Conservation (phyloP, 805 yeast species). For the Saccharomycopsis vini region DNA sequence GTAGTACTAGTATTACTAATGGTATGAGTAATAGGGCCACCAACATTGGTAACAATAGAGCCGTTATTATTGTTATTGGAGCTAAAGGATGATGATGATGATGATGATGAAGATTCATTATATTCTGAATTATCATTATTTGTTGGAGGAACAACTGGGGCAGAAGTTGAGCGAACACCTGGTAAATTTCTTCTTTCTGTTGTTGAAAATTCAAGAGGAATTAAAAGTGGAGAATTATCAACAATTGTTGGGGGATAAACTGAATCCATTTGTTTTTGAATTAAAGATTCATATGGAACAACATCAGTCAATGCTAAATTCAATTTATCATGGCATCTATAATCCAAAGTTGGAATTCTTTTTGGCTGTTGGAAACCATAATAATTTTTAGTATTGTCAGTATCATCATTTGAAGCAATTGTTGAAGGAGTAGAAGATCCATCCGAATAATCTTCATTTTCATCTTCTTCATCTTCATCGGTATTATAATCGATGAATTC, state of each 20-base stretch:
- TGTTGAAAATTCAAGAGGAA: no score
- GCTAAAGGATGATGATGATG: neutral
- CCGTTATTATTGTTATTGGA: neutral
- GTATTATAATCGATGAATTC: slow-evolving; percentile 3
- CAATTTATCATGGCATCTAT: neutral
- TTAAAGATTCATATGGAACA: no score
- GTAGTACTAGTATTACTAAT: no score
- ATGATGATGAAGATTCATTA: neutral
- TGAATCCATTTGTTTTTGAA: no score
- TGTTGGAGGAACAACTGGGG: no score
- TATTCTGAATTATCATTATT: neutral
- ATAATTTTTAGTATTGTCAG: no score
- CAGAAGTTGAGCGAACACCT: no score
- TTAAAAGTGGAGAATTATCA: neutral
- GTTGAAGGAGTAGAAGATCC: neutral
- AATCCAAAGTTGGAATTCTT: neutral
- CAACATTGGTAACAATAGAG: neutral
- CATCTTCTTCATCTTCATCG: slow-evolving; percentile 2
- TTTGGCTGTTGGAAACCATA: no score
- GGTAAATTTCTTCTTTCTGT: neutral
- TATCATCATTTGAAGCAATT: neutral
- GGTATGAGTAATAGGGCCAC: no score
- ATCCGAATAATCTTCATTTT: neutral
- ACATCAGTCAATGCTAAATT: neutral
- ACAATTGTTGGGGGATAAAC: neutral